Evolutionary conservation across 176 grass and related monocot genomes (phyloP), one percentile per base, ranked within the genome.

Genomic region (Oryza nivara): DNA sequence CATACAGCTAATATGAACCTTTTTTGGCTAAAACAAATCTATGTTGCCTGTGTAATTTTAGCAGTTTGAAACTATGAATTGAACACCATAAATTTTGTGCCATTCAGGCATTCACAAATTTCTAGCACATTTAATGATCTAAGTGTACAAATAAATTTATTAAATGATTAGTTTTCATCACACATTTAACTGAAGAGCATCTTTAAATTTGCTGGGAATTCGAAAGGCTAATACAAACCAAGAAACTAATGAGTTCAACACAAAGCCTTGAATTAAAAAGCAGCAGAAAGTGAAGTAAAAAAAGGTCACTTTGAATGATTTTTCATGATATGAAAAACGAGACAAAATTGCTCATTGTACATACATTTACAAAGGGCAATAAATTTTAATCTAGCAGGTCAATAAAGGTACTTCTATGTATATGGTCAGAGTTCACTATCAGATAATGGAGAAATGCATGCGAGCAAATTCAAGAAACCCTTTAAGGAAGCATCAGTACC

Each of bases 401-500:
- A 41, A 63, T 11, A 74, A 90, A 83, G 26, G 38, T 11, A 63
- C 14, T 22, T 72, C 38, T 80, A 76, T 75, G 3, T 71, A 65
- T 32, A 65, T 64, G 51, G 23, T 35, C 9, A 81, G 73, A 61
- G 82, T 61, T 83, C 77, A 76, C 8, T 54, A 47, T 14, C 7
- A 35, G 23, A 87, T 23, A 72, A 65, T 58, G 54, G 47, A 76
- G 3, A 75, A 73, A 17, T 63, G 23, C 58, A 83, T 8, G 40
- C 6, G 4, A 51, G 49, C 36, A 81, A 85, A 84, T 76, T 86
- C 49, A 73, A 64, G 56, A 67, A 60, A 72, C 11, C 38, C 10
- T n/a, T 68, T 87, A 40, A 68, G 14, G 41, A 26, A 54, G 46
- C 65, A 73, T 49, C n/a, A 86, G 65, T 96, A 99, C 96, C 96